These are phyloP conservation scores for Rosa hybrid DNA, from an alignment of 331 rosid species.

Conservation along the genomic window DNA sequence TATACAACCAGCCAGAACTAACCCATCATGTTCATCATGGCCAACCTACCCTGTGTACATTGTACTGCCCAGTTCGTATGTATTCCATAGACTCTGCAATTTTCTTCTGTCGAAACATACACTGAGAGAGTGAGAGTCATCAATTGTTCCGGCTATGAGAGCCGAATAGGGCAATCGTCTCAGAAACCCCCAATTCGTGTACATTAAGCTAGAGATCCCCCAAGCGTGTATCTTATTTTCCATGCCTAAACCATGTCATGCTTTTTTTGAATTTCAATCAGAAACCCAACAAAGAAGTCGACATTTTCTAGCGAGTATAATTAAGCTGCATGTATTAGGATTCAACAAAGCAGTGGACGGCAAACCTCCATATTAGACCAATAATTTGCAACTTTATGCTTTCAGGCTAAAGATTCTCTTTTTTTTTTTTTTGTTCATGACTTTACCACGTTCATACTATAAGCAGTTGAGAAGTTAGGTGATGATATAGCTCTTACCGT, in stretches of 20 bases:
- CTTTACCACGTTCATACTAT: neutral
- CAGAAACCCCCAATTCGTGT: neutral
- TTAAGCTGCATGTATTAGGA: neutral
- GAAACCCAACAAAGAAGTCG: neutral
- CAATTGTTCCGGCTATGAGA: neutral
- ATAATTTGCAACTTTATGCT: conserved; percentile 4
- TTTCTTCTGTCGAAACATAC: neutral
- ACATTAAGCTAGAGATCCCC: neutral
- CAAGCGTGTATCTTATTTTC: neutral
- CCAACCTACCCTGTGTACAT: neutral
- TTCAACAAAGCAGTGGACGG: neutral
- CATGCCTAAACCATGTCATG: neutral
- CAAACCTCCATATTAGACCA: conserved; percentile 1
- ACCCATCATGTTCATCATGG: neutral
- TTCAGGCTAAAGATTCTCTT: neutral
- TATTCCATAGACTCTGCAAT: neutral
- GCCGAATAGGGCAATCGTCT: neutral
- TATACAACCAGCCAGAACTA: neutral
- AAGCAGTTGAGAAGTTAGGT: neutral
- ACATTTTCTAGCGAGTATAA: neutral
- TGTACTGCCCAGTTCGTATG: neutral
- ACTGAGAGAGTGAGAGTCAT: neutral
- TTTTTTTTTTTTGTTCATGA: neutral
- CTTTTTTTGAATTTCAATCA: neutral
- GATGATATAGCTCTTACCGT: neutral